These are phyloP conservation scores for Pyrenula massariospora DNA, from an alignment of 495 filamentous ascomycete species.

Conservation along the genomic window DNA sequence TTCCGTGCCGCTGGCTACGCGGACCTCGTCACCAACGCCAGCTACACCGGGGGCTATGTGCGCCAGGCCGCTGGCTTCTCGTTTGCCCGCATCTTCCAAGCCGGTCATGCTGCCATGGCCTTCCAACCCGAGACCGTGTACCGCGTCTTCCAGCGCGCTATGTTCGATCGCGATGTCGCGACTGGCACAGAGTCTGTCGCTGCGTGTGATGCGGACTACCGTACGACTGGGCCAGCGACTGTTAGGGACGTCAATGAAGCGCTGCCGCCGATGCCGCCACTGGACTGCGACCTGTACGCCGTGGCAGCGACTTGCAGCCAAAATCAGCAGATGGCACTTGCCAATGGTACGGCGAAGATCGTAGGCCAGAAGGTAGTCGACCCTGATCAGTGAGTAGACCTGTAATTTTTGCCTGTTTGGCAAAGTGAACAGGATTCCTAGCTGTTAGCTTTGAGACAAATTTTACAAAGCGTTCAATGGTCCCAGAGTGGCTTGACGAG, in stretches of 20 bases:
- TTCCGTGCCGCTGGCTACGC: background rate
- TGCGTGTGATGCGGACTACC: background rate
- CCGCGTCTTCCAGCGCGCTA: conserved; percentile 20
- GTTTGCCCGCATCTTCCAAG: background rate
- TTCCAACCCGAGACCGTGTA: conserved; percentile 18
- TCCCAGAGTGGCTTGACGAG: too few relatives aligned
- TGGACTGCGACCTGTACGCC: background rate
- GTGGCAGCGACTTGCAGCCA: background rate
- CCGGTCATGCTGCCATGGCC: background rate
- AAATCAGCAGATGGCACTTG: background rate
- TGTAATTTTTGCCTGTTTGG: background rate
- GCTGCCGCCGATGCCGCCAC: background rate
- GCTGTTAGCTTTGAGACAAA: too few relatives aligned
- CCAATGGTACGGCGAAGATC: background rate
- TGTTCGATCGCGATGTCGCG: conserved; percentile 18
- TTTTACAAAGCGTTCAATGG: too few relatives aligned
- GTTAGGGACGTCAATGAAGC: background rate
- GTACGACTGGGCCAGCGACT: background rate
- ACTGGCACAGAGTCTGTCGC: conserved; percentile 8
- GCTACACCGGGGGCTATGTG: background rate
- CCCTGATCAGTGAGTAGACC: background rate
- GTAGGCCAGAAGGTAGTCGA: background rate
- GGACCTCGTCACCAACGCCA: background rate
- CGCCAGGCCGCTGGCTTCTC: background rate
- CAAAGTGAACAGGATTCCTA: too few relatives aligned